A percentile compares a stretch with the other conserved stretches of the same genome.
These are phyloP conservation scores for Mycena metata DNA, from an alignment of 768 basidiomycete genomes.

Conservation along the genomic window DNA sequence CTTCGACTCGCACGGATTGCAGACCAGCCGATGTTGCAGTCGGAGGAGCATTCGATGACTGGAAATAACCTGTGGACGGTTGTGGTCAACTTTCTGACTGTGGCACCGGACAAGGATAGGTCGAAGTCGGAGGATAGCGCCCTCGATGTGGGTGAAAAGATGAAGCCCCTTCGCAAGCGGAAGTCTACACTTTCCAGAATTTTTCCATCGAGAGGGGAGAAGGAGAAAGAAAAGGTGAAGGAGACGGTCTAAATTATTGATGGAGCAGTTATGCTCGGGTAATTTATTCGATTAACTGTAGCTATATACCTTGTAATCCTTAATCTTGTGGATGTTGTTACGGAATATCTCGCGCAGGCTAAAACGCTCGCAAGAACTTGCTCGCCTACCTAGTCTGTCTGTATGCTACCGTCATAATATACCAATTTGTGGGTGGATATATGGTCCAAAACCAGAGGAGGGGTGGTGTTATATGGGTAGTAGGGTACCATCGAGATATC, in stretches of 20 bases:
- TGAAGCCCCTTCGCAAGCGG: slow-evolving; percentile 4
- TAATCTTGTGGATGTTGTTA: neutral
- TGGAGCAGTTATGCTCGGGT: neutral
- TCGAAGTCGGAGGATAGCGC: slow-evolving; percentile 15
- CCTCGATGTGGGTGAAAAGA: neutral
- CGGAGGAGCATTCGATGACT: slow-evolving; percentile 67
- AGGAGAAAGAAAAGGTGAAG: slow-evolving; percentile 16
- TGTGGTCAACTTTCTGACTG: slow-evolving; percentile 74
- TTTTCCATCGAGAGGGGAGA: slow-evolving; percentile 13
- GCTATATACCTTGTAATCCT: neutral
- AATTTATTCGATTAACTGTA: slow-evolving; percentile 17
- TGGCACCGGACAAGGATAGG: slow-evolving; percentile 59
- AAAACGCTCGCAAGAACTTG: no score
- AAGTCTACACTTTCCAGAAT: slow-evolving; percentile 34
- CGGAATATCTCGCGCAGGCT: no score
- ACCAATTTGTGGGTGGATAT: no score
- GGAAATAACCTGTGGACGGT: slow-evolving; percentile 82
- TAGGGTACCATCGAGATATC: no score
- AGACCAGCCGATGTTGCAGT: slow-evolving; percentile 71
- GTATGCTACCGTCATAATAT: no score
- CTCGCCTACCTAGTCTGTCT: no score
- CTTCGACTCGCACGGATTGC: slow-evolving; percentile 79
- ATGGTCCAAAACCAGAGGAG: no score
- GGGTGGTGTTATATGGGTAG: no score
- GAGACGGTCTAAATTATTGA: slow-evolving; percentile 3